Conservation (phyloP, 73 alveolate species). For the Symbiodinium natans region DNA sequence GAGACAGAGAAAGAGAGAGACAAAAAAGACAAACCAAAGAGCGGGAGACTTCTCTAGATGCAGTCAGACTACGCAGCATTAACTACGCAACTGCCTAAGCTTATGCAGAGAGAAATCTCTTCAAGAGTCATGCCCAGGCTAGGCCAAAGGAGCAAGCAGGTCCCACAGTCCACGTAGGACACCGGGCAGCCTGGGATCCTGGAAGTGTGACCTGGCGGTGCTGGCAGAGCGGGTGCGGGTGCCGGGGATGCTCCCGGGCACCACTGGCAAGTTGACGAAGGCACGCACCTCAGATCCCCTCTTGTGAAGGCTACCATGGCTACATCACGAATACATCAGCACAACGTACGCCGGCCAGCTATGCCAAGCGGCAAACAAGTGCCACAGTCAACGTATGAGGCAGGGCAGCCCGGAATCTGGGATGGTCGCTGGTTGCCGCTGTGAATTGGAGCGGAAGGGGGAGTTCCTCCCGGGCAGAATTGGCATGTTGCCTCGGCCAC, state of each 20-base stretch:
- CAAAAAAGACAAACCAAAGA: too few relatives aligned
- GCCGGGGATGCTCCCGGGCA: constrained; percentile 28
- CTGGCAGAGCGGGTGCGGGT: neutral
- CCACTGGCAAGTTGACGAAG: constrained; percentile 39
- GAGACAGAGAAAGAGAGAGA: too few relatives aligned
- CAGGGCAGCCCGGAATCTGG: neutral
- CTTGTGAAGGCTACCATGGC: too few relatives aligned
- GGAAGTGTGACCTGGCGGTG: neutral
- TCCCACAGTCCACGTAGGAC: constrained; percentile 17
- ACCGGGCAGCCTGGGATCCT: constrained; percentile 12
- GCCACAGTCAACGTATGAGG: constrained; percentile 33
- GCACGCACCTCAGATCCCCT: constrained; percentile 16
- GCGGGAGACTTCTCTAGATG: too few relatives aligned
- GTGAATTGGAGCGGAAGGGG: neutral
- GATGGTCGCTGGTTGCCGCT: constrained; percentile 1
- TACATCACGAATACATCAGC: too few relatives aligned
- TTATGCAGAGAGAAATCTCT: too few relatives aligned
- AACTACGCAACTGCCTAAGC: too few relatives aligned
- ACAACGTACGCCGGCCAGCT: too few relatives aligned
- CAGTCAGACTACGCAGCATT: too few relatives aligned
- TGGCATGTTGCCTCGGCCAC: constrained; percentile 36
- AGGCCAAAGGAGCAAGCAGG: neutral
- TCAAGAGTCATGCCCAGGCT: too few relatives aligned
- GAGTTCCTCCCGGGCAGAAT: constrained; percentile 44
- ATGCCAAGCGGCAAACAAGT: neutral